These are phyloP conservation scores for Nicotiana otophora DNA, from an alignment of 257 asterid species.

Conservation along the genomic window DNA sequence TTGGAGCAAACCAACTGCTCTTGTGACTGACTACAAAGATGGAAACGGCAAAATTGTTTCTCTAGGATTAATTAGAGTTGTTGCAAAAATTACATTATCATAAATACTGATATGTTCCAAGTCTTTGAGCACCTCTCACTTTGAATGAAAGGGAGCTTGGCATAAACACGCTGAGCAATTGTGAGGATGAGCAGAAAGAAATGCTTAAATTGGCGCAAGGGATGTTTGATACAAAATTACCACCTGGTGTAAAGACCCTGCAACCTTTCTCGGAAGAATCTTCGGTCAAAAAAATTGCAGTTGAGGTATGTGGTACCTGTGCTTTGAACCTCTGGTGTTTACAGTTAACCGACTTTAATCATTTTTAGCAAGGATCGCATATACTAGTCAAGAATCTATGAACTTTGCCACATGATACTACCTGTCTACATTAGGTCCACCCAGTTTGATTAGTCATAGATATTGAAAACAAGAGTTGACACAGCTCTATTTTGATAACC, in stretches of 20 bases:
- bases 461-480: background rate
- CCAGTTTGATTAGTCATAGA: background rate
- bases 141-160: conserved; percentile 70
- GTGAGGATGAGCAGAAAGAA: conserved; percentile 70
- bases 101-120: background rate
- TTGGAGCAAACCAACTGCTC: background rate
- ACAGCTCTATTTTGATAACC: background rate
- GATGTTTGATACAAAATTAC: conserved; percentile 92
- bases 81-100: background rate
- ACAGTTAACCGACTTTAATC: background rate
- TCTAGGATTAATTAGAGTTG: background rate
- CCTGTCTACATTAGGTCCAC: background rate
- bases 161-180: conserved; percentile 58
- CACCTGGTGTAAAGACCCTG: conserved; percentile 83
- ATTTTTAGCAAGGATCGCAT: background rate
- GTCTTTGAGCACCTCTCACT: background rate
- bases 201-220: conserved; percentile 72
- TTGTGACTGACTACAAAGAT: background rate
- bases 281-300: conserved; percentile 72
- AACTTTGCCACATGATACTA: conserved; percentile 1
- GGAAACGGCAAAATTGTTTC: background rate
- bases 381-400: background rate
- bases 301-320: conserved; percentile 45
- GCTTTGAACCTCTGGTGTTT: background rate
- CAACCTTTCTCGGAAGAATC: conserved; percentile 94